Conservation (phyloP, 768 basidiomycete species). For the Lactifluus pinguis region DNA sequence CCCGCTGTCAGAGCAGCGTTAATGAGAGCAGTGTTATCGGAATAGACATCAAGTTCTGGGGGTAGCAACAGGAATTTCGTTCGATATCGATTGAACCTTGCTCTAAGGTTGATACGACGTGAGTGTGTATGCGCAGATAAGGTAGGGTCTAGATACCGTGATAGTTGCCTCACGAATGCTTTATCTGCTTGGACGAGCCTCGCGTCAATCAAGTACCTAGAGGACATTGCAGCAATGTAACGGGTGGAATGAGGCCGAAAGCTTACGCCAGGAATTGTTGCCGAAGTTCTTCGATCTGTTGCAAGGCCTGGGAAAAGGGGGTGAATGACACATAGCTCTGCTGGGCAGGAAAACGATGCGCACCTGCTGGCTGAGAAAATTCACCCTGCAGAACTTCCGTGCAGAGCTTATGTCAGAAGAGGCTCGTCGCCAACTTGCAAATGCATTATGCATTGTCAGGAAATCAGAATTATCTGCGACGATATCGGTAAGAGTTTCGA, state of each 20-base stretch:
- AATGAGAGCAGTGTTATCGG: slow-evolving; percentile 53
- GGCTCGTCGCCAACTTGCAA: slow-evolving; percentile 76
- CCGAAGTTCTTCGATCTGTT: slow-evolving; percentile 93
- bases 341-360: background rate
- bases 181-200: slow-evolving; percentile 67
- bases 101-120: slow-evolving; percentile 31
- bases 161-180: slow-evolving; percentile 60
- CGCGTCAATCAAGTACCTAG: slow-evolving; percentile 82
- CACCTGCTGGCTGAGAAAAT: slow-evolving; percentile 80
- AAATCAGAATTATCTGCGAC: slow-evolving; percentile 86
- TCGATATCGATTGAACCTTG: slow-evolving; percentile 64
- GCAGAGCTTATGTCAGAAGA: slow-evolving; percentile 52
- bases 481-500: background rate
- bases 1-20: slow-evolving; percentile 80
- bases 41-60: slow-evolving; percentile 57
- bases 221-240: slow-evolving; percentile 2
- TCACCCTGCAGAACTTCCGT: slow-evolving; percentile 68
- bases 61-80: slow-evolving; percentile 75
- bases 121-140: background rate
- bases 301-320: slow-evolving; percentile 53
- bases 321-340: background rate
- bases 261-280: slow-evolving; percentile 48
- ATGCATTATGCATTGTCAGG: slow-evolving; percentile 85
- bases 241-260: background rate
- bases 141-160: slow-evolving; percentile 34